A percentile compares a stretch with the other conserved stretches of the same genome.
Conservation (phyloP, 1,139 yeast genomes). For the Lodderomyces parapsilosis region DNA sequence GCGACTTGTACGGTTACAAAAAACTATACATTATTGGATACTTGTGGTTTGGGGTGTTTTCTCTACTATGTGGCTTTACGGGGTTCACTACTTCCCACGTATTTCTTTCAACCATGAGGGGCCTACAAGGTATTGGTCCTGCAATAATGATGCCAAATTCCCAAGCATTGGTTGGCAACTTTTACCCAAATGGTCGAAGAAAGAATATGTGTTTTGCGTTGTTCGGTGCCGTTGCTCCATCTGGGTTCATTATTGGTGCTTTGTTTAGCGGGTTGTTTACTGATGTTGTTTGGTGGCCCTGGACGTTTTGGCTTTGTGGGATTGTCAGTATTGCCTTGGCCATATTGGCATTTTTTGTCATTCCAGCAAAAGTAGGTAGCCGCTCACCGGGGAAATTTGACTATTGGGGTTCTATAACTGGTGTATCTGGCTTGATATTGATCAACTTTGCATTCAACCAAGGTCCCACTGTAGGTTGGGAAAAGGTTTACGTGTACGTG, state of each 20-base stretch:
- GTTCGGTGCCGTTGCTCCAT: conserved; percentile 63
- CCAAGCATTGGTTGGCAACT: conserved; percentile 52
- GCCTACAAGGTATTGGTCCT: conserved; percentile 60
- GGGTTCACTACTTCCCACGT: conserved; percentile 38
- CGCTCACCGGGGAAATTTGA: conserved; percentile 36
- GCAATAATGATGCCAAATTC: conserved; percentile 59
- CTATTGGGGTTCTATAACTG: conserved; percentile 44
- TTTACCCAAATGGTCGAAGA: conserved; percentile 44
- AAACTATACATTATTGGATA: conserved; percentile 47
- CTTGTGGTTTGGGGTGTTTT: conserved; percentile 47
- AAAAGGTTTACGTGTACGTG: conserved; percentile 46
- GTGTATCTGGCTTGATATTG: conserved; percentile 49
- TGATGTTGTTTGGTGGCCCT: conserved; percentile 51
- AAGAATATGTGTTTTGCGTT: conserved; percentile 42
- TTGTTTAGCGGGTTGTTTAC: conserved; percentile 46
- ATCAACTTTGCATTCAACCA: conserved; percentile 61
- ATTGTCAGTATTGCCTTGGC: conserved; percentile 34
- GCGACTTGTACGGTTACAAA: conserved; percentile 65
- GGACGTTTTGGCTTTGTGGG: conserved; percentile 52
- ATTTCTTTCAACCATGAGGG: conserved; percentile 53
- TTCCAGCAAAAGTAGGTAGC: conserved; percentile 40
- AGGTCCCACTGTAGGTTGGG: conserved; percentile 63
- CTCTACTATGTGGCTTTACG: conserved; percentile 51
- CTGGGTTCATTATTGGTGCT: conserved; percentile 54
- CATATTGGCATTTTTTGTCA: conserved; percentile 31